phyloP scores from a whole-genome alignment of 345 rosid genomes.

The Camelina hispida region DNA sequence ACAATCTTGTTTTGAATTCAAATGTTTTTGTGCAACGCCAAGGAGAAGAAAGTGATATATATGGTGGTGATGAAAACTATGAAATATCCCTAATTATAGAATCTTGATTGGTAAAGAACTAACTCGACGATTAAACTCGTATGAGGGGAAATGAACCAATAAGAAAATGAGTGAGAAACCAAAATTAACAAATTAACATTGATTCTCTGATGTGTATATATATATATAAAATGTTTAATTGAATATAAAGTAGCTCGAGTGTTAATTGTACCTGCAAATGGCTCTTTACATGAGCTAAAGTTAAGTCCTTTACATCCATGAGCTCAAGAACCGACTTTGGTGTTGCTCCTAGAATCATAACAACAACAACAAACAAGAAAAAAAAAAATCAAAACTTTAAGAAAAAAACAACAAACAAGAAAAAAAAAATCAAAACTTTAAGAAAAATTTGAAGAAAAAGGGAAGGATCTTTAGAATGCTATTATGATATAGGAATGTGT shows the following conservation, averaged over 20 bases:
- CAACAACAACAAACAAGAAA: neutral
- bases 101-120: constrained; percentile 9
- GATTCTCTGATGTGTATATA: constrained; percentile 6
- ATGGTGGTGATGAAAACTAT: constrained; percentile 41
- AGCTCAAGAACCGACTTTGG: constrained; percentile 92
- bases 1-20: constrained; percentile 34
- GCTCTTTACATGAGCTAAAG: constrained; percentile 90
- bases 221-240: neutral
- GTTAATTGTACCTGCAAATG: constrained; percentile 77
- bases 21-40: constrained; percentile 30
- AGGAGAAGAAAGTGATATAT: constrained; percentile 21
- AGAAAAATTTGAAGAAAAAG: neutral
- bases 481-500: constrained; percentile 1
- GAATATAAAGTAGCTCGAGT: constrained; percentile 8
- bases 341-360: constrained; percentile 69
- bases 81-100: constrained; percentile 26
- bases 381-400: no score
- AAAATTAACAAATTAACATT: neutral
- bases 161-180: constrained; percentile 23
- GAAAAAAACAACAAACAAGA: no score
- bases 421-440: neutral
- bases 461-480: neutral
- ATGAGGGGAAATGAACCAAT: constrained; percentile 15
- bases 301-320: constrained; percentile 91
- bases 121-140: constrained; percentile 25